A percentile compares a stretch with the other conserved stretches of the same genome.
These are phyloP conservation scores for Pouteria glomerata DNA, from an alignment of 148 eudicot species.

Conservation along the genomic window DNA sequence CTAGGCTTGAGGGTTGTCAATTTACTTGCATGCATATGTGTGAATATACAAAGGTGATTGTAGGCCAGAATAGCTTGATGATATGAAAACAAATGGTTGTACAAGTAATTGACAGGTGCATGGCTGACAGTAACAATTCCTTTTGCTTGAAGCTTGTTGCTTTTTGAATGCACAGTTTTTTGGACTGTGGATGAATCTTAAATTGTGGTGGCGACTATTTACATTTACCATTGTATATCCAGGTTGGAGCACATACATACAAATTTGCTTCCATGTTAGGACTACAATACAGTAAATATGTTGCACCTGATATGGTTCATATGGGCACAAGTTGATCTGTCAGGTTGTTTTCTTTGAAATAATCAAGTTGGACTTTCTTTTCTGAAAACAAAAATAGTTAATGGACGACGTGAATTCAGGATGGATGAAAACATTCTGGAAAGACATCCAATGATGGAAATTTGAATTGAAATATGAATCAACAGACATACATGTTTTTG, in stretches of 20 bases:
- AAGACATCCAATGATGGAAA: neutral
- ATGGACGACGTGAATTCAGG: neutral
- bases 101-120: neutral
- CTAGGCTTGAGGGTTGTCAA: too few species aligned
- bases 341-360: neutral
- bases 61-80: too few species aligned
- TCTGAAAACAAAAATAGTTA: neutral
- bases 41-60: too few species aligned
- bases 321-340: neutral
- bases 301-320: neutral
- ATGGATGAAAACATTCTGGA: neutral
- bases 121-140: neutral
- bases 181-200: neutral
- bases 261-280: too few species aligned
- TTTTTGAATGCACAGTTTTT: neutral
- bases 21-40: too few species aligned
- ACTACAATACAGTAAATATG: neutral
- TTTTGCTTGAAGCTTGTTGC: neutral
- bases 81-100: neutral
- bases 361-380: neutral
- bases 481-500: neutral
- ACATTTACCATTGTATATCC: neutral
- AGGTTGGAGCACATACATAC: neutral
- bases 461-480: neutral
- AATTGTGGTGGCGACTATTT: neutral